Evolutionary conservation across 148 eudicot genomes (phyloP).

Genomic region (Rhododendron henanense): DNA sequence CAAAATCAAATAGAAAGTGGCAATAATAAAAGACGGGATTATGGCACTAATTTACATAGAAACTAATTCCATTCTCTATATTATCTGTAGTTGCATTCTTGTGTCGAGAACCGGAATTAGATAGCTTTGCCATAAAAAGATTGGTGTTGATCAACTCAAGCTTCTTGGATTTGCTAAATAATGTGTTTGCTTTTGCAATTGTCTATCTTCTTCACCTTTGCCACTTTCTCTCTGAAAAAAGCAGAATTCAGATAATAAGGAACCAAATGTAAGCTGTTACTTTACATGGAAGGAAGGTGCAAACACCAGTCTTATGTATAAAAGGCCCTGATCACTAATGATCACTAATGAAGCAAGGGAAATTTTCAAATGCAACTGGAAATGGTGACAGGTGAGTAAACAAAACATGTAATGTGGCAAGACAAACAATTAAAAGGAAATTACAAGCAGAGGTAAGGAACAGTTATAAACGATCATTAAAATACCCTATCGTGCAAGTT

Average conservation of each 20-base stretch:
- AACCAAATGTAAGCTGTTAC: not conserved
- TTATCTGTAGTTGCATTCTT: not conserved
- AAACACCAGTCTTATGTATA: not conserved
- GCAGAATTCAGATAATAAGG: not conserved
- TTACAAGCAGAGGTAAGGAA: not conserved
- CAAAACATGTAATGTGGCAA: not conserved
- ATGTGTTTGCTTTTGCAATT: not conserved
- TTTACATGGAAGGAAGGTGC: not conserved
- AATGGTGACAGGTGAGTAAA: not conserved
- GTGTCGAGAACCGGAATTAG: not conserved
- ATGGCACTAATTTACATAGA: conserved; percentile 7
- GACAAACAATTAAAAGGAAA: not conserved
- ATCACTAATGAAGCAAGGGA: not conserved
- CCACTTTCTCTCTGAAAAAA: conserved; percentile 46
- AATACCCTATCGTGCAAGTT: not conserved
- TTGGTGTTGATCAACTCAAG: not conserved
- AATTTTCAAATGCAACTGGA: not conserved
- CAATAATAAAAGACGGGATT: not conserved
- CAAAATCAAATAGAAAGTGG: not conserved
- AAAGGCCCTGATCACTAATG: not conserved
- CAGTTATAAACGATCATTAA: not conserved
- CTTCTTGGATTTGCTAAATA: not conserved
- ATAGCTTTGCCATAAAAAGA: not conserved
- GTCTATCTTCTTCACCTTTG: conserved; percentile 2
- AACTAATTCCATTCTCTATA: not conserved